A percentile compares a stretch with the other conserved stretches of the same genome.
Conservation (phyloP, 2,329 filamentous ascomycete species). For the Aspergillus amoenus region DNA sequence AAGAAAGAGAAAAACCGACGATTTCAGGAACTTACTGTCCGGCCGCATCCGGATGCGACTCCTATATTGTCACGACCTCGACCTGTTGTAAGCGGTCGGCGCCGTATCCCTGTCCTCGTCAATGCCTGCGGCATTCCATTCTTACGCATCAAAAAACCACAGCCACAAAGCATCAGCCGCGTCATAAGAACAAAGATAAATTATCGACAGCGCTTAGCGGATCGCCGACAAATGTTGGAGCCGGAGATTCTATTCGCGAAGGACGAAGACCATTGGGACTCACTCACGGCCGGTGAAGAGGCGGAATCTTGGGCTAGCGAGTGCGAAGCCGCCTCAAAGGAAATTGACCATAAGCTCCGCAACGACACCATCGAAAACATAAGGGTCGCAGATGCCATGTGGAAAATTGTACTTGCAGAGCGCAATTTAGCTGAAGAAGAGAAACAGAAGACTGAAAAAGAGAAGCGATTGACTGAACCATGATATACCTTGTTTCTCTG, state of each 20-base stretch:
- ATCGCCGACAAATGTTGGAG: constrained; percentile 32
- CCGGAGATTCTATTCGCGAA: constrained; percentile 32
- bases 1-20: constrained; percentile 26
- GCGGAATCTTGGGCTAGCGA: constrained; percentile 25
- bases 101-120: constrained; percentile 42
- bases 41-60: constrained; percentile 32
- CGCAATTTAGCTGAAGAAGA: constrained; percentile 35
- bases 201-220: constrained; percentile 35
- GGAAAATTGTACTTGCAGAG: constrained; percentile 42
- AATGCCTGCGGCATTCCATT: constrained; percentile 44
- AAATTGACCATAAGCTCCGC: constrained; percentile 25
- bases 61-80: constrained; percentile 39
- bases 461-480: neutral
- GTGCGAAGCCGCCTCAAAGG: constrained; percentile 19
- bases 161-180: constrained; percentile 40
- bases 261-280: constrained; percentile 46
- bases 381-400: constrained; percentile 36
- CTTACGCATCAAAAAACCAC: constrained; percentile 46
- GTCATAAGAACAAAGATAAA: constrained; percentile 37
- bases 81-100: constrained; percentile 34
- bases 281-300: constrained; percentile 26
- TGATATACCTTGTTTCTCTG: neutral
- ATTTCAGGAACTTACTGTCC: constrained; percentile 28
- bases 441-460: neutral
- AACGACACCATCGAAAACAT: constrained; percentile 28